phyloP scores from a whole-genome alignment of 2,329 filamentous ascomycete genomes.

The Colletotrichum tamarilloi region DNA sequence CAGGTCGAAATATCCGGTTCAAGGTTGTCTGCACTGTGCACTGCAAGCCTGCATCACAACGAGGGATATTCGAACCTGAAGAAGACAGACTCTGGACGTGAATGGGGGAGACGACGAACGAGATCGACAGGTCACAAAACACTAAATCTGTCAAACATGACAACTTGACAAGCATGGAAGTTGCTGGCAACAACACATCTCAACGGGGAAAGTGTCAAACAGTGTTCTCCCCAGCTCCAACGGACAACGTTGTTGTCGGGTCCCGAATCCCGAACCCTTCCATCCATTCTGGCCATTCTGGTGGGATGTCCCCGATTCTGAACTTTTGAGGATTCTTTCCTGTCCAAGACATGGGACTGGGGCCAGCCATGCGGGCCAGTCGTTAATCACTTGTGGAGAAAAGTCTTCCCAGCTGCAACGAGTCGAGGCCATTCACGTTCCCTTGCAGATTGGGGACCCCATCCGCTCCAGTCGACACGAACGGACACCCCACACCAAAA shows the following conservation, averaged over 20 bases:
- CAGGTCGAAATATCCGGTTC: background rate
- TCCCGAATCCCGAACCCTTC: background rate
- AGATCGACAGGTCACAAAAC: background rate
- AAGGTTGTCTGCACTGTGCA: background rate
- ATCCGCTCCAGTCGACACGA: constrained; percentile 16
- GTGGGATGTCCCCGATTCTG: background rate
- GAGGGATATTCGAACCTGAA: too few relatives aligned
- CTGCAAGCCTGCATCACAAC: background rate
- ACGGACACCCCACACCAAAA: constrained; percentile 14
- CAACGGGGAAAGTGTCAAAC: background rate
- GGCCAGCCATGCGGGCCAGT: constrained; percentile 1
- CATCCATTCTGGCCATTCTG: background rate
- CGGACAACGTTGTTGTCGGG: background rate
- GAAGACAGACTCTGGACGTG: too few relatives aligned
- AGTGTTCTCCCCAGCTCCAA: background rate
- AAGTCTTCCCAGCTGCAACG: constrained; percentile 2
- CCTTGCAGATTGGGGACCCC: constrained; percentile 21
- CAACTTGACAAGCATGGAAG: background rate
- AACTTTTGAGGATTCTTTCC: background rate
- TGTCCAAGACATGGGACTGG: background rate
- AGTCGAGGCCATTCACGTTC: constrained; percentile 18
- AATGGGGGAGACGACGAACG: background rate
- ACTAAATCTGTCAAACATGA: background rate
- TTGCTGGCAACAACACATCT: background rate
- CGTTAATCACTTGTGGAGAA: background rate